Evolutionary conservation across 108 stramenopile genomes (phyloP), one percentile per base, ranked within the genome.

Genomic region (Skeletonema tropicum): DNA sequence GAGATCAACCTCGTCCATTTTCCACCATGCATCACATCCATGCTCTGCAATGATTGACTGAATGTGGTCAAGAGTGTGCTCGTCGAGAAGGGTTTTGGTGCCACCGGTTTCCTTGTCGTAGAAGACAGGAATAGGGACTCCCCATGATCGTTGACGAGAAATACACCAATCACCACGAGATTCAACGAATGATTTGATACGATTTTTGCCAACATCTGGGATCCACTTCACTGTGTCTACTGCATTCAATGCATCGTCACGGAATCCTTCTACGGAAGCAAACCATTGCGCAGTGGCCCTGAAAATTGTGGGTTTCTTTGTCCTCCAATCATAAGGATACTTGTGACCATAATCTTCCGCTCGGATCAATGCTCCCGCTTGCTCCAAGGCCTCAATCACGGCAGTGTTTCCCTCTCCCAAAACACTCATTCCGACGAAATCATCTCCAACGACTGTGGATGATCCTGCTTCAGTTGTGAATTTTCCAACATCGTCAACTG

Each of bases 251-350:
- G 98, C 97, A 38, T 72, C 76, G 9, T 97, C 95, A 66, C 97
- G 83, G 74, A 98, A 98, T 23, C 89, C 90, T 75, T 97, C 95
- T 3, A 98, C 96, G 46, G 95, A 95, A 6, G 97, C 97, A 84
- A 99, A 99, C 99, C 99, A 99, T 83, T 99, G 99, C 73, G 93
- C 94, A 17, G 99, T 99, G 0, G 98, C 98, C 33, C 98, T 91
- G 75, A 98, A 98, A 65, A 99, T 98, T 21, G 98, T 97, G 23
- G 99, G 99, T 73, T 98, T 97, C 85, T 99, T 99, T 17, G 98
- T 98, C 71, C 99, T 84, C 99, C 99, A 99, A 83, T 99, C 99
- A 81, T 98, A 98, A 0, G 99, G 99, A 83, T 99, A 99, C 68
- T 98, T 97, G 88, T 99, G 99, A 15, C 85, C 86, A 76, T 98